Evolutionary conservation across 1,139 yeast genomes (phyloP), one percentile per base, ranked within the genome.

Genomic region (Sugiyamaella neomexicana): DNA sequence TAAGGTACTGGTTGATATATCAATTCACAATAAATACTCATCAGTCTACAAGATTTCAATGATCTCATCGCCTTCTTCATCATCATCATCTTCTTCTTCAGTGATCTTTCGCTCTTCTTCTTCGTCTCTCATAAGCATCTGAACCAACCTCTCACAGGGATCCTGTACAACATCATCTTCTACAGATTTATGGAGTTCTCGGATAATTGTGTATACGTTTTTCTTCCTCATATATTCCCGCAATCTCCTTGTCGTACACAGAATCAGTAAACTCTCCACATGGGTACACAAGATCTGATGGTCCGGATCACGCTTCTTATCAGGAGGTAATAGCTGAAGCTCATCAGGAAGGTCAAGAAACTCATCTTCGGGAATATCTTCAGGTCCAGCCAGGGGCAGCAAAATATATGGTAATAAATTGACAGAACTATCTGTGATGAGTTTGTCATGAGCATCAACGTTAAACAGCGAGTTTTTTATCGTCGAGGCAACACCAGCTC

Each of bases 401-500:
- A 91, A 75, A 37, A 93, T 78, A 65, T 87, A 89, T 5, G 96
- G 96, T 62, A 93, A 76, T 38, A 91, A 66, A 64, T 91, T 89
- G 57, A 89, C 82, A 16, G 78, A 75, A 50, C 80, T 83, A 63
- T 87, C 85, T 10, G 72, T 74, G 38, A 89, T 71, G 48, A 93
- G 74, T 38, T 69, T 71, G 64, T 74, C 73, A 66, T 93, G 98
- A 42, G 80, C 72, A 44, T 83, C 80, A 2, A 89, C 77, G 67
- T 91, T 97, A 66, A 93, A 93, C 51, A 91, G 75, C 0, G 95
- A 81, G 72, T 93, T 93, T 68, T 93, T 93, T 62, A 93, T 87
- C 4, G 97, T 88, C 1, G 96, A 86, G 0, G 96, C 96, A 49
- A 89, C 93, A 65, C 97, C 98, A 68, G 86, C 91, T 70, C 98